Evolutionary conservation across 805 yeast genomes (phyloP), one percentile per base, ranked within the genome.

Genomic region (Wickerhamiella qilinensis): DNA sequence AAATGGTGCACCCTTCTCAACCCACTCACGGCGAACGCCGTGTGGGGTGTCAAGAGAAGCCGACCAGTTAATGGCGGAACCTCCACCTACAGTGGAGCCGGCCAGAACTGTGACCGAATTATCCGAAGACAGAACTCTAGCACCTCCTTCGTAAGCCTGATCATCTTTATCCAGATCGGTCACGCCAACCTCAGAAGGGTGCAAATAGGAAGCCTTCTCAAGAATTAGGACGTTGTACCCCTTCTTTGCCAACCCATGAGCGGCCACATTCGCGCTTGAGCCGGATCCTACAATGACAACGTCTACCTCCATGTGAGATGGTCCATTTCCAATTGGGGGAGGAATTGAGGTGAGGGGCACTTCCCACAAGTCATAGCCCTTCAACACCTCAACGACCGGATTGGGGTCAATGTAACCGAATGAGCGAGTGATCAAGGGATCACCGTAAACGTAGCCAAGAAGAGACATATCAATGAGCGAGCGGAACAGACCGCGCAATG

Each of bases 71-170:
- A 71, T 65, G 12, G 75, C 68, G 5, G 71, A 58, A 5, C 76
- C 76, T 12, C 76, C 77, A 5, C 77, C 77, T 39, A 71, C 65
- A 1, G 71, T 68, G 2, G 73, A 46, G 5, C 75, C 77, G 1
- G 75, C 73, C 33, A 69, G 48, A 2, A 68, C 43, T 9, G 57
- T 40, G 12, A 62, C 36, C 33, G 60, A 60, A 33, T 57, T 59
- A 43, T 61, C 63, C 7, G 45, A 44, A 5, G 66, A 46, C n/a
- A 59, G 37, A 2, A 69, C 4, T 2, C 49, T 36, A 2, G 72
- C 74, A 1, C 52, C 50, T 7, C 44, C 40, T 47, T 71, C 74
- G 46, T 58, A 69, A 35, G 66, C 49, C 6, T 51, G 52, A 3
- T 43, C 32, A 28, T 49, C 44, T 3, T 68, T 71, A 16, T 56